These are phyloP conservation scores for Raddia guianensis DNA, from an alignment of 176 grass and related monocot species.

Conservation along the genomic window DNA sequence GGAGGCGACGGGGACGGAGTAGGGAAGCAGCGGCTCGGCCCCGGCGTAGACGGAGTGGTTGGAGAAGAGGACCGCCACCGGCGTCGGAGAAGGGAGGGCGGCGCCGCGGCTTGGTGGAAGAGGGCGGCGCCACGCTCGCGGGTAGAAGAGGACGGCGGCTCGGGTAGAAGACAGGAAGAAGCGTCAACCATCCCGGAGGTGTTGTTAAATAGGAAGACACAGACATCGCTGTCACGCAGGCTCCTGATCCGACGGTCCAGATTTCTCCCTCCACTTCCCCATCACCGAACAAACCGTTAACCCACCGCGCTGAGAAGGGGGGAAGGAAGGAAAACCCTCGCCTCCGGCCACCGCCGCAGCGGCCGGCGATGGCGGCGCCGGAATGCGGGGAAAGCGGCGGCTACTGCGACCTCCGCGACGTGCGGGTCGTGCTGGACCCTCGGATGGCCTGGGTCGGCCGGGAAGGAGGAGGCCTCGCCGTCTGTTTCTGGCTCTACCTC, in stretches of 20 bases:
- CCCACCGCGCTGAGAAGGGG: not conserved
- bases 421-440: conserved; percentile 40
- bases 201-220: no score
- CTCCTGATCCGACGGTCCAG: not conserved
- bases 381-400: conserved; percentile 36
- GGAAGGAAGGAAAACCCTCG: conserved; percentile 33
- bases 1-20: no score
- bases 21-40: no score
- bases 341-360: not conserved
- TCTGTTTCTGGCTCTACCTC: conserved; percentile 94
- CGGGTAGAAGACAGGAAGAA: no score
- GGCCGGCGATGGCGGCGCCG: conserved; percentile 42
- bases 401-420: conserved; percentile 43
- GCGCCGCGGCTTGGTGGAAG: no score
- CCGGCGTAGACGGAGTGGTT: no score
- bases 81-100: no score
- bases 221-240: not conserved
- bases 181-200: no score
- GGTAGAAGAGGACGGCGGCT: no score
- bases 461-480: conserved; percentile 51
- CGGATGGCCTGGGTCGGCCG: conserved; percentile 16
- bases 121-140: no score
- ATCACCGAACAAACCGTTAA: conserved; percentile 31
- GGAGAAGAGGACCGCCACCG: no score
- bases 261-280: not conserved